phyloP scores from a whole-genome alignment of 139 green algal genomes.

The Diplosphaera chodatii region DNA sequence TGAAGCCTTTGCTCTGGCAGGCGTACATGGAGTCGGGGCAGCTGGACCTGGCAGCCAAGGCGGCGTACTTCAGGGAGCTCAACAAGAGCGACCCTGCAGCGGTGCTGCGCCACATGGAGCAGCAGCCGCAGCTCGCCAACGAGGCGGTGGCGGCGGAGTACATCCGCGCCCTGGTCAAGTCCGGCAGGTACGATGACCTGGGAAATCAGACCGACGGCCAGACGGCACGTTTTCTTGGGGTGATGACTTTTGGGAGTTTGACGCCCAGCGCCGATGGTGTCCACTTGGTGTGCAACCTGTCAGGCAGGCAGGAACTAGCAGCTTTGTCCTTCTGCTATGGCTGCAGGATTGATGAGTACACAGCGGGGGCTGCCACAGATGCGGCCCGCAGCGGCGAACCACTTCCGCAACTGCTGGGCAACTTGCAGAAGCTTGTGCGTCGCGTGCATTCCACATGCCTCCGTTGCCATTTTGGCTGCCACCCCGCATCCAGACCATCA shows the following conservation, averaged over 20 bases:
- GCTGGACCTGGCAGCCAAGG: neutral
- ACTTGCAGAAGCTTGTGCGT: constrained; percentile 44
- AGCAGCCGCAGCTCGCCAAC: constrained; percentile 32
- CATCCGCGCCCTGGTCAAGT: constrained; percentile 72
- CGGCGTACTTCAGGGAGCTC: constrained; percentile 36
- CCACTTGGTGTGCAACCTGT: too few species aligned
- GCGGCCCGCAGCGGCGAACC: constrained; percentile 39
- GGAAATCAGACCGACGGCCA: too few species aligned
- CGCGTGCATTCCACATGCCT: too few species aligned
- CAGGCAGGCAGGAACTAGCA: too few species aligned
- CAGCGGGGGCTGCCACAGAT: neutral
- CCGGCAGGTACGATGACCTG: constrained; percentile 59
- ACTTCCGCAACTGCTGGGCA: constrained; percentile 52
- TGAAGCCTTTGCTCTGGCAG: too few species aligned
- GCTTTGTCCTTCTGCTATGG: too few species aligned
- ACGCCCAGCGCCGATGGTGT: too few species aligned
- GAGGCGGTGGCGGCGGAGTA: constrained; percentile 77
- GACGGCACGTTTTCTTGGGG: too few species aligned
- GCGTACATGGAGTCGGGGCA: neutral
- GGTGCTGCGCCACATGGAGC: constrained; percentile 33
- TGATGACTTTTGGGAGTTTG: too few species aligned
- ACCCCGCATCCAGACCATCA: too few species aligned
- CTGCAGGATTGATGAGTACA: constrained; percentile 8
- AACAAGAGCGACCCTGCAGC: constrained; percentile 22
- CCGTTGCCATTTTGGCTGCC: too few species aligned